phyloP scores from a whole-genome alignment of 2,329 filamentous ascomycete genomes.

The Coleophoma eucalyptorum region DNA sequence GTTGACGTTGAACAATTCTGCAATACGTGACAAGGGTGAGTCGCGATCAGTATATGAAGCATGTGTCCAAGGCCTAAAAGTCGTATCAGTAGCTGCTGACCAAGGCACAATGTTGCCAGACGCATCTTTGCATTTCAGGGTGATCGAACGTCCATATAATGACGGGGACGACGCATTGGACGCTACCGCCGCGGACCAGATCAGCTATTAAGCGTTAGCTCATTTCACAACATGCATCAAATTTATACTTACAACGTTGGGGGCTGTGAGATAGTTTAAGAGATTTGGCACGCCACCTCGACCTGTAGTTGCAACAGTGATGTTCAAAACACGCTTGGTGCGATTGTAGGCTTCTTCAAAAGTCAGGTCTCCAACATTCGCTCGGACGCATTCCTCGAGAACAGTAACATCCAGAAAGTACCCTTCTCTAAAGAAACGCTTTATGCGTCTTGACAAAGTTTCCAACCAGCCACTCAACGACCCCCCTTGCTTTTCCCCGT shows the following conservation, averaged over 20 bases:
- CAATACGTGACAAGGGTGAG: conserved; percentile 57
- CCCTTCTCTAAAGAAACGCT: conserved; percentile 69
- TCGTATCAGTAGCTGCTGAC: conserved; percentile 43
- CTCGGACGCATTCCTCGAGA: conserved; percentile 77
- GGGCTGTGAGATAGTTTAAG: conserved; percentile 88
- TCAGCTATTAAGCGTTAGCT: conserved; percentile 36
- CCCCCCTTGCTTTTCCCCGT: conserved; percentile 24
- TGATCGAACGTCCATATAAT: conserved; percentile 45
- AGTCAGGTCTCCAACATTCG: conserved; percentile 83
- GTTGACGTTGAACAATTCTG: conserved; percentile 70
- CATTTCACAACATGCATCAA: not conserved
- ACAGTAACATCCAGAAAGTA: conserved; percentile 82
- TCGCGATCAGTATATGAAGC: conserved; percentile 50
- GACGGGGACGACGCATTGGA: conserved; percentile 48
- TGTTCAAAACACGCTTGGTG: conserved; percentile 86
- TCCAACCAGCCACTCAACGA: conserved; percentile 38
- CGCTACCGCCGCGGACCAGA: conserved; percentile 56
- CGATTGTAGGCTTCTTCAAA: conserved; percentile 89
- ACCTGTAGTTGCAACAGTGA: conserved; percentile 76
- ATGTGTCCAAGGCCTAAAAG: conserved; percentile 52
- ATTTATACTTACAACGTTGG: conserved; percentile 70
- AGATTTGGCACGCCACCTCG: conserved; percentile 76
- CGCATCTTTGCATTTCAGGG: conserved; percentile 60
- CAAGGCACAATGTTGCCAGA: conserved; percentile 56
- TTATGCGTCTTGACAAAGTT: conserved; percentile 63